Percentiles rank a stretch among this genome's conserved stretches.
Conservation (phyloP, 2,329 filamentous ascomycete genomes). For the Emergomyces africanus region DNA sequence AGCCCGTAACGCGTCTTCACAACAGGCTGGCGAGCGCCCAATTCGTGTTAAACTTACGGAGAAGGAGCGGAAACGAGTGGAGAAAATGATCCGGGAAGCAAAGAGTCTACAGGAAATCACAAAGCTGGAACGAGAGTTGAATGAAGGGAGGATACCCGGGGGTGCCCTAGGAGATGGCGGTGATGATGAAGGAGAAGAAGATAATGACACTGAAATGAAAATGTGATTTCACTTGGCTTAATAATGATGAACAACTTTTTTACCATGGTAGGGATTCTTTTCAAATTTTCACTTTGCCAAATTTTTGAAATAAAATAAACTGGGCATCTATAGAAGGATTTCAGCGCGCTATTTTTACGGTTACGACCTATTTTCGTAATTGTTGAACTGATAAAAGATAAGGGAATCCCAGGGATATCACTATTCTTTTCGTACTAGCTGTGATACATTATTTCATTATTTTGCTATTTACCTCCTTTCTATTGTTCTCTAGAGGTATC, state of each 20-base stretch:
- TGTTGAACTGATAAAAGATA: neutral
- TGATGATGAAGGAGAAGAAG: constrained; percentile 18
- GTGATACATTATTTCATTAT: neutral
- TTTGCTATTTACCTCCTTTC: neutral
- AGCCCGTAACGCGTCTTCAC: constrained; percentile 30
- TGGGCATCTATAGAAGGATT: neutral
- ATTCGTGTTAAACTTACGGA: constrained; percentile 77
- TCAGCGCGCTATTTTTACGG: neutral
- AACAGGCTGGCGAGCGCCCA: constrained; percentile 43
- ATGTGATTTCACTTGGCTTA: constrained; percentile 20
- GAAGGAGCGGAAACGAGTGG: constrained; percentile 70
- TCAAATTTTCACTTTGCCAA: neutral
- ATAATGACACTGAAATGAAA: constrained; percentile 19
- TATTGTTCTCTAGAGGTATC: neutral
- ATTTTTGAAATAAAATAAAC: neutral
- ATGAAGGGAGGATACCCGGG: constrained; percentile 72
- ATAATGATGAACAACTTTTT: constrained; percentile 1
- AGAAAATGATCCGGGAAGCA: constrained; percentile 78
- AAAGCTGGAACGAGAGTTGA: constrained; percentile 77
- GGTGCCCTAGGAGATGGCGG: constrained; percentile 35
- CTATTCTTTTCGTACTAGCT: neutral
- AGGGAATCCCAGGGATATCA: neutral
- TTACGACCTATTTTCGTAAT: neutral
- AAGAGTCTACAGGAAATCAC: constrained; percentile 85
- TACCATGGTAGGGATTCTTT: neutral